phyloP scores from a whole-genome alignment of 305 asterid species.

The Solanum aculeatissimum region DNA sequence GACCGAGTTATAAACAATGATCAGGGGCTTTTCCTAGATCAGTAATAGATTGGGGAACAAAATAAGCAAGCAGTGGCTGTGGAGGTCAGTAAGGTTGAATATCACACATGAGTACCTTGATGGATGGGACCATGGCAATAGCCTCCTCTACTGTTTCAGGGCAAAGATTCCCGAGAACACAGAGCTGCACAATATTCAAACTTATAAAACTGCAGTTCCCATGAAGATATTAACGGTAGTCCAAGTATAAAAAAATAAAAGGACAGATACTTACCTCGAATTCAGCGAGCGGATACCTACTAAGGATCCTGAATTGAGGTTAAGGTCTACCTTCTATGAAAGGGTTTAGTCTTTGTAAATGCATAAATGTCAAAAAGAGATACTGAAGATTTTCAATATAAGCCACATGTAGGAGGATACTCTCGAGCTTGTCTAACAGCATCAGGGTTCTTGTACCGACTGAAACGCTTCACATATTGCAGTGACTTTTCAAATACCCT shows the following conservation, averaged over 20 bases:
- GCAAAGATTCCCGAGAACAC: constrained; percentile 89
- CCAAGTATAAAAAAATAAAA: background rate
- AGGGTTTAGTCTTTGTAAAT: background rate
- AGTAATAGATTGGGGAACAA: background rate
- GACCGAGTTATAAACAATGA: background rate
- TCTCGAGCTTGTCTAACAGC: constrained; percentile 99
- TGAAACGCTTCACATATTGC: constrained; percentile 97
- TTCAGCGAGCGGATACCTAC: constrained; percentile 73
- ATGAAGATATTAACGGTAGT: background rate
- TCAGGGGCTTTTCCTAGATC: background rate
- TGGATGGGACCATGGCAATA: constrained; percentile 79
- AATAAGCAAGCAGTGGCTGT: background rate
- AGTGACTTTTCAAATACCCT: constrained; percentile 97
- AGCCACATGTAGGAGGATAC: constrained; percentile 49
- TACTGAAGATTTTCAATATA: background rate
- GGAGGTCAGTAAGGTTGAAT: background rate
- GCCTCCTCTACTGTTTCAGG: constrained; percentile 89
- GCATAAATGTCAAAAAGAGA: background rate
- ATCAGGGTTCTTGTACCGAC: constrained; percentile 92
- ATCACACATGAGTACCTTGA: constrained; percentile 32
- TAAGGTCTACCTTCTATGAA: constrained; percentile 2
- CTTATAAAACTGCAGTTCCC: background rate
- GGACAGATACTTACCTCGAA: constrained; percentile 43
- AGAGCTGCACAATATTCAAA: constrained; percentile 26
- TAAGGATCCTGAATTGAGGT: constrained; percentile 28